Conservation (phyloP, 1,139 yeast species). For the Torulaspora globosa region DNA sequence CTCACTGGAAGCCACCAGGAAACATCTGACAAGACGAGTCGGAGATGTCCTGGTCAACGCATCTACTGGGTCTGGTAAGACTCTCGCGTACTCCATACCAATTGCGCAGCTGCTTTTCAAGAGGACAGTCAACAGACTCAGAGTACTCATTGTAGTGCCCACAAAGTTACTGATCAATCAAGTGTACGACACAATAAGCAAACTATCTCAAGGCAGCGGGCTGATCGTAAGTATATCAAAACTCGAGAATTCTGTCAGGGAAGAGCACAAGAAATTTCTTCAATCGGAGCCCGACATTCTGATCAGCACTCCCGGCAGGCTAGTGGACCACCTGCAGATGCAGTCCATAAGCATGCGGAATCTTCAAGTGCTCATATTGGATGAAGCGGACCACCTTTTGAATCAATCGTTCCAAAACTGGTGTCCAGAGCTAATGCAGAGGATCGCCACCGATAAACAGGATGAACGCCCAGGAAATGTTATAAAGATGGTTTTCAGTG, state of each 20-base stretch:
- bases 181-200: slow-evolving; percentile 62
- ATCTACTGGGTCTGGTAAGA: slow-evolving; percentile 95
- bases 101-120: slow-evolving; percentile 61
- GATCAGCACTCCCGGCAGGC: slow-evolving; percentile 86
- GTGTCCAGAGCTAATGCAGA: slow-evolving; percentile 63
- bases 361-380: slow-evolving; percentile 72
- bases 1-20: slow-evolving; percentile 25
- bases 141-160: slow-evolving; percentile 82
- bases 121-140: slow-evolving; percentile 65
- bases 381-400: slow-evolving; percentile 89
- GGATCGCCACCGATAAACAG: slow-evolving; percentile 35
- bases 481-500: slow-evolving; percentile 75
- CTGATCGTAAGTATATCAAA: slow-evolving; percentile 56
- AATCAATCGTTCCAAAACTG: slow-evolving; percentile 93
- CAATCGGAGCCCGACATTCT: slow-evolving; percentile 68
- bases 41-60: slow-evolving; percentile 89
- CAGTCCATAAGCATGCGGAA: slow-evolving; percentile 42
- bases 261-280: slow-evolving; percentile 54
- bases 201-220: slow-evolving; percentile 62
- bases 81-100: slow-evolving; percentile 85
- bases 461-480: slow-evolving; percentile 38
- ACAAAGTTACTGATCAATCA: slow-evolving; percentile 85
- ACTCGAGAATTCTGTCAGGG: slow-evolving; percentile 58
- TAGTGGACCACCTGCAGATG: slow-evolving; percentile 74
- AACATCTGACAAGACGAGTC: slow-evolving; percentile 40